Conservation (phyloP, 495 filamentous ascomycete genomes). For the Tuber magnatum region DNA sequence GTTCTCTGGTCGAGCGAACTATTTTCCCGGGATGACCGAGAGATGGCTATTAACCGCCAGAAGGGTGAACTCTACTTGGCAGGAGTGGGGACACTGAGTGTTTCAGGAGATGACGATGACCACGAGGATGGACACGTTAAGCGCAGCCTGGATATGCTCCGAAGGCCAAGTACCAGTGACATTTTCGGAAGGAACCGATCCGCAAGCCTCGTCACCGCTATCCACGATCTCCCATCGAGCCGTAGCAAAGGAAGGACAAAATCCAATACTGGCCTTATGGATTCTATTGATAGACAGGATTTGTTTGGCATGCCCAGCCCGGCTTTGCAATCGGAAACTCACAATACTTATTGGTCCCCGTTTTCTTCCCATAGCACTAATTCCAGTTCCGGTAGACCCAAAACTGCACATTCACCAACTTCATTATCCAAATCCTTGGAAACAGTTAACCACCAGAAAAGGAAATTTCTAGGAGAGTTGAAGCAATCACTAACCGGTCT, state of each 20-base stretch:
- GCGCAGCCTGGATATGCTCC: conserved; percentile 37
- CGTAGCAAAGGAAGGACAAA: conserved; percentile 42
- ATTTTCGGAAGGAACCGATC: conserved; percentile 39
- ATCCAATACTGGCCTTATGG: conserved; percentile 51
- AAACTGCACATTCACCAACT: conserved; percentile 38
- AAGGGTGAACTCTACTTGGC: conserved; percentile 50
- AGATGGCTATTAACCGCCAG: conserved; percentile 61
- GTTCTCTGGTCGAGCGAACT: conserved; percentile 90
- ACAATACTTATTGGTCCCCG: conserved; percentile 81
- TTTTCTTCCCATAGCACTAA: conserved; percentile 61
- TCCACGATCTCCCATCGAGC: conserved; percentile 33
- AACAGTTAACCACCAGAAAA: conserved; percentile 48
- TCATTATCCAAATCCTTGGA: conserved; percentile 37
- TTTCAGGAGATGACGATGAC: conserved; percentile 47
- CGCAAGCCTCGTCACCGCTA: conserved; percentile 30
- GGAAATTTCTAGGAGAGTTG: conserved; percentile 64
- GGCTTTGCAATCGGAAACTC: conserved; percentile 66
- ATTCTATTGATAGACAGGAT: conserved; percentile 62
- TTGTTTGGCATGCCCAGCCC: conserved; percentile 62
- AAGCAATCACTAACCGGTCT: conserved; percentile 75
- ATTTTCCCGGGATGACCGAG: conserved; percentile 68
- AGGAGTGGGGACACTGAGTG: conserved; percentile 48
- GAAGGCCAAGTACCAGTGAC: conserved; percentile 40
- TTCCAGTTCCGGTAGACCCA: conserved; percentile 45
- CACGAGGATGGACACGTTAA: conserved; percentile 42